These are phyloP conservation scores for Calonectria pseudoreteaudii DNA, from an alignment of 2,329 filamentous ascomycete species.

Conservation along the genomic window DNA sequence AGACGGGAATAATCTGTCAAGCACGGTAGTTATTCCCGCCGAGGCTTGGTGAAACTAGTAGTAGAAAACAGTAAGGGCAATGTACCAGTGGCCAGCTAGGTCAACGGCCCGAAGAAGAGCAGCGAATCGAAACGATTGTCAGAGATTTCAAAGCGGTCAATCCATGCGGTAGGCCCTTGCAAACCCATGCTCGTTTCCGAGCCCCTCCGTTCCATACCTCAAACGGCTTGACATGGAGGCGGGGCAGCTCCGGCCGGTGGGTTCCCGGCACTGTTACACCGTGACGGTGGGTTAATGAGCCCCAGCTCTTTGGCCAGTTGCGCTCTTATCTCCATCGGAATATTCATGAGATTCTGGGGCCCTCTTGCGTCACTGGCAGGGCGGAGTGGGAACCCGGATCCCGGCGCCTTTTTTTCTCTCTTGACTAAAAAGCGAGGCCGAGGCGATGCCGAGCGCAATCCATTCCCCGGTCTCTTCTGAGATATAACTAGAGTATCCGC, in stretches of 20 bases:
- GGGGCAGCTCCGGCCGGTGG: not conserved
- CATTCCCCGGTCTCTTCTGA: not conserved
- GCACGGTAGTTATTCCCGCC: not conserved
- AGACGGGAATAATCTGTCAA: not conserved
- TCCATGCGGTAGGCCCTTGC: not conserved
- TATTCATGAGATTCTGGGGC: constrained; percentile 7
- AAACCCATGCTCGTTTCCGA: not conserved
- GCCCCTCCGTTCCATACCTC: not conserved
- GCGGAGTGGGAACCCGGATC: constrained; percentile 21
- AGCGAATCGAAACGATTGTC: constrained; percentile 8
- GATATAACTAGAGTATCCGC: not conserved
- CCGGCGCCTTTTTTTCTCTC: constrained; percentile 1
- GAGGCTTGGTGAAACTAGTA: not conserved
- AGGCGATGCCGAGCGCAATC: not conserved
- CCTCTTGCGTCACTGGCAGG: constrained; percentile 36
- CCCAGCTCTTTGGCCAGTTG: not conserved
- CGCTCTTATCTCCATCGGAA: constrained; percentile 4
- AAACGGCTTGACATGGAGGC: not conserved
- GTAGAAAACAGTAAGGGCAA: not conserved
- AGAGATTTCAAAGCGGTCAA: constrained; percentile 26
- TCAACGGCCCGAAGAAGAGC: not conserved
- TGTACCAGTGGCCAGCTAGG: not conserved
- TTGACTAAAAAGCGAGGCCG: constrained; percentile 26
- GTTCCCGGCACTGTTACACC: not conserved
- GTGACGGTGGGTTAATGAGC: not conserved